Percentiles rank a stretch among this genome's conserved stretches.
phyloP scores from a whole-genome alignment of 2,329 filamentous ascomycete genomes.

The Ophiosphaerella narmari region DNA sequence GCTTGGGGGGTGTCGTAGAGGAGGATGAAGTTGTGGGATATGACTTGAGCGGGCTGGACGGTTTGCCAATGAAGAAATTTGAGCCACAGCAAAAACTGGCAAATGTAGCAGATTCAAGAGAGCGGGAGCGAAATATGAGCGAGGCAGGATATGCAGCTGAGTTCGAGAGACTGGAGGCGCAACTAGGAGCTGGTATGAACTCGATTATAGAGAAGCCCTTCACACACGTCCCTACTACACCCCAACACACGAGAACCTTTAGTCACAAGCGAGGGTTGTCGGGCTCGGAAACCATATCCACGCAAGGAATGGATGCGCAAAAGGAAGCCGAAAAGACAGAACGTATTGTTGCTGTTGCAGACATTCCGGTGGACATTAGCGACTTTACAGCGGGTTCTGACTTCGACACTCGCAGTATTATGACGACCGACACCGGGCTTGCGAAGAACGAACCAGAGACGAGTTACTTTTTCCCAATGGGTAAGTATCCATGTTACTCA shows the following conservation, averaged over 20 bases:
- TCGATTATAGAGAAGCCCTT: slow-evolving; percentile 44
- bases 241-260: slow-evolving; percentile 13
- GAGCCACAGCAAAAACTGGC: slow-evolving; percentile 13
- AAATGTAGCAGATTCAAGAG: slow-evolving; percentile 18
- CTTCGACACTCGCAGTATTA: slow-evolving; percentile 36
- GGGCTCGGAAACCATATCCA: slow-evolving; percentile 17
- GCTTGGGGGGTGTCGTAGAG: slow-evolving; percentile 34
- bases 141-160: slow-evolving; percentile 43
- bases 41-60: slow-evolving; percentile 35
- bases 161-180: slow-evolving; percentile 40
- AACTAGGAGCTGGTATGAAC: slow-evolving; percentile 45
- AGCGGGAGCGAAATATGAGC: slow-evolving; percentile 25
- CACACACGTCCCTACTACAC: slow-evolving; percentile 19
- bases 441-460: slow-evolving; percentile 30
- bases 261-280: slow-evolving; percentile 30
- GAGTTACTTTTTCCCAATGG: slow-evolving; percentile 47
- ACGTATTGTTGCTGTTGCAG: slow-evolving; percentile 50
- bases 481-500: slow-evolving; percentile 8
- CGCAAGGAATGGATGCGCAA: slow-evolving; percentile 44
- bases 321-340: slow-evolving; percentile 50
- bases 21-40: slow-evolving; percentile 34
- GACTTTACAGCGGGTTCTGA: slow-evolving; percentile 43
- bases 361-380: slow-evolving; percentile 50
- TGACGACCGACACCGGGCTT: slow-evolving; percentile 20
- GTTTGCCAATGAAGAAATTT: slow-evolving; percentile 34